These are phyloP conservation scores for Neopestalotiopsis sp. DNA, from an alignment of 2,329 filamentous ascomycete genomes.

Conservation along the genomic window DNA sequence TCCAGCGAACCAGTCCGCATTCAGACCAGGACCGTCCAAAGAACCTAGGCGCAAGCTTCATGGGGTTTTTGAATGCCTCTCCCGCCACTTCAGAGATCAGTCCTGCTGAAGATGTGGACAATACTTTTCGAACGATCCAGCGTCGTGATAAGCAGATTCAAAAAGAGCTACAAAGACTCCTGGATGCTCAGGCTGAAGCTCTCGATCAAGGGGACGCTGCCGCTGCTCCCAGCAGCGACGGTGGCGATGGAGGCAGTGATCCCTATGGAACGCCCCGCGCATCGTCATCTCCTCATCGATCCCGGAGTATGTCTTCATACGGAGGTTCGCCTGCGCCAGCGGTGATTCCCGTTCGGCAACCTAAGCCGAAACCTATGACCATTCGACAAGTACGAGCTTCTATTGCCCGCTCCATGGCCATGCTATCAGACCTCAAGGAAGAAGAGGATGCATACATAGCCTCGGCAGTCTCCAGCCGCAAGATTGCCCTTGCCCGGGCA, in stretches of 20 bases:
- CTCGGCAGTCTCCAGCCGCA: slow-evolving; percentile 59
- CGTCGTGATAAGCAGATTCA: slow-evolving; percentile 58
- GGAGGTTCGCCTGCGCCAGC: slow-evolving; percentile 25
- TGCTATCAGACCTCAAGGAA: slow-evolving; percentile 68
- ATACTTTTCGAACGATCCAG: slow-evolving; percentile 36
- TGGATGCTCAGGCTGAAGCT: slow-evolving; percentile 63
- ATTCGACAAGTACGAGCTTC: slow-evolving; percentile 68
- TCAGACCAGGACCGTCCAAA: slow-evolving; percentile 4
- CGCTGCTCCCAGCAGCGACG: slow-evolving; percentile 23
- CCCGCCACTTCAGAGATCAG: slow-evolving; percentile 15
- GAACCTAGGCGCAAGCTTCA: slow-evolving; percentile 28
- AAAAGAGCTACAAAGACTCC: slow-evolving; percentile 59
- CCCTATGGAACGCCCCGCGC: slow-evolving; percentile 35
- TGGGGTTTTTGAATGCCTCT: slow-evolving; percentile 32
- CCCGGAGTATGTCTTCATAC: slow-evolving; percentile 39
- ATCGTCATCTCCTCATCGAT: slow-evolving; percentile 21
- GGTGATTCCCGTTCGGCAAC: slow-evolving; percentile 67
- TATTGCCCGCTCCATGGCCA: slow-evolving; percentile 66
- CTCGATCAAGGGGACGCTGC: slow-evolving; percentile 38
- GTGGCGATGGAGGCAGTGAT: slow-evolving; percentile 37
- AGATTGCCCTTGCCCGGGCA: slow-evolving; percentile 62
- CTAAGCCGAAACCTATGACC: slow-evolving; percentile 56
- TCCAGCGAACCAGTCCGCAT: neutral
- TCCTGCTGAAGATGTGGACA: slow-evolving; percentile 28
- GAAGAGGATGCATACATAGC: slow-evolving; percentile 70